These are phyloP conservation scores for Trypanosoma lewisi DNA, from an alignment of 208 protist genomes.

Conservation along the genomic window DNA sequence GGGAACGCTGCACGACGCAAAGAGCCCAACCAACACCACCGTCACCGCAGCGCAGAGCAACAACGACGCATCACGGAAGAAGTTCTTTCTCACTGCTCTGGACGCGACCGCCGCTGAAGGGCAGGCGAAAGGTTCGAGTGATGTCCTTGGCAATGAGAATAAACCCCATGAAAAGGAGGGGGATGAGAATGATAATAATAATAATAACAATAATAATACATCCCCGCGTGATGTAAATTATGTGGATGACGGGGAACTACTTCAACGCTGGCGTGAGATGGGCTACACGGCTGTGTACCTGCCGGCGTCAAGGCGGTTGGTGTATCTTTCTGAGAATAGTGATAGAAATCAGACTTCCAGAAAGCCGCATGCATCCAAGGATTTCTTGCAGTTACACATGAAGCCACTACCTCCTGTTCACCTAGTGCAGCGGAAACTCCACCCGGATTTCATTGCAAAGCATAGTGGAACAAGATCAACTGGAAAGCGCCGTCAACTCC, in stretches of 20 bases:
- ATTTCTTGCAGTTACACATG: constrained; percentile 35
- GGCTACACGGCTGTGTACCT: constrained; percentile 78
- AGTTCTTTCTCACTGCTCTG: constrained; percentile 26
- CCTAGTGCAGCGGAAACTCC: constrained; percentile 51
- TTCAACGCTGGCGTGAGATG: constrained; percentile 64
- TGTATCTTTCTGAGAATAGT: constrained; percentile 5
- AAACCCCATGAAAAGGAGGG: constrained; percentile 1
- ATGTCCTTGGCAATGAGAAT: neutral
- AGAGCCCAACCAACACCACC: too few species aligned
- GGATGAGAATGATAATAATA: constrained; percentile 11
- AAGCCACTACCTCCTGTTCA: constrained; percentile 55
- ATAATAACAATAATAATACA: too few species aligned
- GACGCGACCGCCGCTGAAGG: constrained; percentile 9
- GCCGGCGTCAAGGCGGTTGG: constrained; percentile 22
- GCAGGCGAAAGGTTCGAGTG: neutral
- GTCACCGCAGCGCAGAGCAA: neutral
- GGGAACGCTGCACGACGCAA: neutral
- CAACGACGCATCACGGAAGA: neutral
- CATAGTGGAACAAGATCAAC: neutral
- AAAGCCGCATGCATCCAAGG: constrained; percentile 13
- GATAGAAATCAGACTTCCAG: neutral
- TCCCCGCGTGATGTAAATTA: neutral
- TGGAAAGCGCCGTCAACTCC: neutral
- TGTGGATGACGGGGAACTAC: constrained; percentile 19
- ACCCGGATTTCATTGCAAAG: neutral